These are phyloP conservation scores for Coprinopsis cinerea DNA, from an alignment of 768 basidiomycete genomes.

Conservation along the genomic window DNA sequence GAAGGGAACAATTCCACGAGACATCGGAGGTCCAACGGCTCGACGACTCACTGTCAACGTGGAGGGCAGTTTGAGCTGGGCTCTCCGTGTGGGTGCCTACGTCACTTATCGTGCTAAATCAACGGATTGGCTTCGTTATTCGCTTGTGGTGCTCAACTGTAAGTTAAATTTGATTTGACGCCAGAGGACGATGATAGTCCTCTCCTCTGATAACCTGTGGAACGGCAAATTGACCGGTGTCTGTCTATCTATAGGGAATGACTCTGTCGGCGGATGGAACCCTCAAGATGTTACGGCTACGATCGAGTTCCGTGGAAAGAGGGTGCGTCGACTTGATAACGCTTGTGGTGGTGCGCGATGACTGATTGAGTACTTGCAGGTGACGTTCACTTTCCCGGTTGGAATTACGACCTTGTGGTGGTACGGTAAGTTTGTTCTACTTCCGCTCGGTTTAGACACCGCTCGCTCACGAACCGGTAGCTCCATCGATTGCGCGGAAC, in stretches of 20 bases:
- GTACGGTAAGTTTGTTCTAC: background rate
- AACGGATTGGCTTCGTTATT: conserved; percentile 58
- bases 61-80: conserved; percentile 45
- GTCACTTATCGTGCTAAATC: conserved; percentile 50
- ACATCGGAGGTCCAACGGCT: conserved; percentile 58
- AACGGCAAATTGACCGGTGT: background rate
- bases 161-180: conserved; percentile 10
- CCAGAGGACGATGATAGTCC: background rate
- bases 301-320: conserved; percentile 58
- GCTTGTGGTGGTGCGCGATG: too few species aligned
- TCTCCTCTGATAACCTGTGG: background rate
- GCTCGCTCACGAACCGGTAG: too few species aligned
- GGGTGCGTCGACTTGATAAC: conserved; percentile 28
- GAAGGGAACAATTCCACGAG: conserved; percentile 63
- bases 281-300: conserved; percentile 49
- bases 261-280: conserved; percentile 45
- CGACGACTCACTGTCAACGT: conserved; percentile 57
- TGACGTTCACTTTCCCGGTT: background rate
- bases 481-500: too few species aligned
- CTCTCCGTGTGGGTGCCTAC: conserved; percentile 56
- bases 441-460: too few species aligned
- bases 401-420: background rate
- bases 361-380: background rate
- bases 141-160: conserved; percentile 67
- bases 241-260: conserved; percentile 32